Percentiles rank a stretch among this genome's conserved stretches.
These are phyloP conservation scores for Trypanosoma cruzi DNA, from an alignment of 208 protist genomes.

Conservation along the genomic window DNA sequence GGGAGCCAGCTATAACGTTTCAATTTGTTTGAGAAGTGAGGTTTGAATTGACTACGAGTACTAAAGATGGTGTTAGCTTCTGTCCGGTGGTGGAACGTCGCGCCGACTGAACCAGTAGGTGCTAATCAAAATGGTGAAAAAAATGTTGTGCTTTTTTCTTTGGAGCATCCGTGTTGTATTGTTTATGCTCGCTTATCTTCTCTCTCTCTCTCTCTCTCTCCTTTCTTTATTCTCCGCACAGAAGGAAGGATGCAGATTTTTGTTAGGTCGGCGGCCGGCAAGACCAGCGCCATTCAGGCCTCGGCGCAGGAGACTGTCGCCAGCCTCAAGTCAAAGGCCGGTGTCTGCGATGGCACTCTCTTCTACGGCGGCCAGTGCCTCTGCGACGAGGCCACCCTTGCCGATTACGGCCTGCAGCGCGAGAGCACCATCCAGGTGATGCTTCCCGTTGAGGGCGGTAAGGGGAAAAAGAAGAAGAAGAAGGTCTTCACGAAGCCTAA, in stretches of 20 bases:
- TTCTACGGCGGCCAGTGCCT: conserved; percentile 92
- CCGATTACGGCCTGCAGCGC: conserved; percentile 68
- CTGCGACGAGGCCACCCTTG: conserved; percentile 70
- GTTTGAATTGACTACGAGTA: neutral
- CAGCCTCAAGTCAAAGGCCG: conserved; percentile 75
- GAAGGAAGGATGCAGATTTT: conserved; percentile 93
- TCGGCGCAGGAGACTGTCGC: conserved; percentile 87
- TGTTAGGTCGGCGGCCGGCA: conserved; percentile 90
- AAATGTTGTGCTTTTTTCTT: neutral
- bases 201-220: conserved; percentile 1
- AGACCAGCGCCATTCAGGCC: conserved; percentile 89
- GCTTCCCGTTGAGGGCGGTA: conserved; percentile 90
- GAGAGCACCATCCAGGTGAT: conserved; percentile 92
- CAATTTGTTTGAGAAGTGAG: neutral
- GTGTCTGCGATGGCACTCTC: conserved; percentile 66
- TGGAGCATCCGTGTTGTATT: neutral
- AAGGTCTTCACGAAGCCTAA: conserved; percentile 99
- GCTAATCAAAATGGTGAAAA: neutral
- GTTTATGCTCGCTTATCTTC: neutral
- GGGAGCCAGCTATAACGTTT: neutral
- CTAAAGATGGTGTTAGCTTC: neutral
- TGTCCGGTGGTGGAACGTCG: neutral
- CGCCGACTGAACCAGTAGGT: neutral
- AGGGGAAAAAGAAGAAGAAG: conserved; percentile 99
- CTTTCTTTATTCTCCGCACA: conserved; percentile 1